Evolutionary conservation across 1,284 basidiomycete genomes (phyloP).

Genomic region (Cutaneotrichosporon sp.): DNA sequence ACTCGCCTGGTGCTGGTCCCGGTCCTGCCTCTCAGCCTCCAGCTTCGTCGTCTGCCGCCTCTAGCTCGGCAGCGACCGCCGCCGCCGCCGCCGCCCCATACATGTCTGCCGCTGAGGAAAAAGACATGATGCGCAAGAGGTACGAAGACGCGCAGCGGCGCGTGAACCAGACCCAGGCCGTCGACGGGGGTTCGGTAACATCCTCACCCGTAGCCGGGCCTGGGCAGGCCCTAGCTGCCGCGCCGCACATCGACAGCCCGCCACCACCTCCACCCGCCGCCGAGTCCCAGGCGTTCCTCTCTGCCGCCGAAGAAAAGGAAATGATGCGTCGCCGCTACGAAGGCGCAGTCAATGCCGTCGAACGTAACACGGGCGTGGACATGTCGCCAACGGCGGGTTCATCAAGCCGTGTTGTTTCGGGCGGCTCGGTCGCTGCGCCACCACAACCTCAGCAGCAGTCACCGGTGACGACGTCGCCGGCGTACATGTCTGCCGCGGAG

Average conservation of each 20-base stretch:
- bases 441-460: constrained; percentile 51
- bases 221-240: no score
- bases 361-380: constrained; percentile 5
- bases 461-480: constrained; percentile 6
- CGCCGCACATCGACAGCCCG: no score
- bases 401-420: not conserved
- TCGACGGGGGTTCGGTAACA: not conserved
- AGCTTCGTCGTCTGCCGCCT: not conserved
- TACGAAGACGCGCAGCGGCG: constrained; percentile 52
- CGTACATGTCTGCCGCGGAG: constrained; percentile 15
- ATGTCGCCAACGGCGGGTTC: not conserved
- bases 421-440: constrained; percentile 13
- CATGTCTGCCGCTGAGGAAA: constrained; percentile 19
- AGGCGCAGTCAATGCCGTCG: constrained; percentile 20
- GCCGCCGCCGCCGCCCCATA: no score
- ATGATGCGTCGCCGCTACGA: constrained; percentile 31
- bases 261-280: no score
- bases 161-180: constrained; percentile 5
- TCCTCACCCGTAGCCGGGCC: no score
- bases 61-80: no score
- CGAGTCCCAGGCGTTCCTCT: constrained; percentile 6
- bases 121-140: constrained; percentile 20
- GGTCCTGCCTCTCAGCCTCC: not conserved
- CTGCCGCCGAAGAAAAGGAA: constrained; percentile 34
- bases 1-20: not conserved